A percentile compares a stretch with the other conserved stretches of the same genome.
Evolutionary conservation across 75 land plant genomes (phyloP).

Genomic region (Cunninghamia lanceolata): DNA sequence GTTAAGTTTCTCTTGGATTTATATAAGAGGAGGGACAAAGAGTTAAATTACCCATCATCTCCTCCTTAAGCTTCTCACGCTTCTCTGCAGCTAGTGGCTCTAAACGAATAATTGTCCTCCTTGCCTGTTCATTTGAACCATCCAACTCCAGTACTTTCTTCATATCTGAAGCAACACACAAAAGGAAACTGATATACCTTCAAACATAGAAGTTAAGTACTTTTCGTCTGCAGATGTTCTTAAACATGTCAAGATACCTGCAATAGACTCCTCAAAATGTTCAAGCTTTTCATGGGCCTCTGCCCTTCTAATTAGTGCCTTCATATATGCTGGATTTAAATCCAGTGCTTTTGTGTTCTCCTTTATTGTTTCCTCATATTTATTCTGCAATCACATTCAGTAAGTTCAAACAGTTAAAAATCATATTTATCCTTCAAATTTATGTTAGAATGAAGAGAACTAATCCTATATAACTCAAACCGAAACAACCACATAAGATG

Average conservation of each 20-base stretch:
- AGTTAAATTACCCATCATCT: conserved; percentile 80
- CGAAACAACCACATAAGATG: neutral
- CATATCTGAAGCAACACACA: conserved; percentile 46
- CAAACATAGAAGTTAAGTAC: neutral
- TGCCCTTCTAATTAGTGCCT: conserved; percentile 84
- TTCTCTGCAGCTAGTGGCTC: conserved; percentile 85
- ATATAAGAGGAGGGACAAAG: neutral
- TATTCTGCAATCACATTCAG: conserved; percentile 36
- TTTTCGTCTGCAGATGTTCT: neutral
- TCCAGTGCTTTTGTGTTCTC: conserved; percentile 90
- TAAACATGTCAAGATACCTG: conserved; percentile 42
- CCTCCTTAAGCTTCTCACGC: conserved; percentile 91
- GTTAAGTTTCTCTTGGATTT: conserved; percentile 2
- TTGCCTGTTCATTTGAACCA: conserved; percentile 74
- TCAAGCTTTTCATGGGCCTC: conserved; percentile 93
- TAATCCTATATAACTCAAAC: neutral
- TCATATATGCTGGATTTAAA: conserved; percentile 79
- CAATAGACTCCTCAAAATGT: conserved; percentile 81
- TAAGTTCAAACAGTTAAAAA: neutral
- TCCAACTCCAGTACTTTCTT: conserved; percentile 84
- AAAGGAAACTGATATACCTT: neutral
- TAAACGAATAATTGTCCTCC: conserved; percentile 41
- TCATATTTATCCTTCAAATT: neutral
- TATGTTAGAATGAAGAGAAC: neutral
- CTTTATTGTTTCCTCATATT: conserved; percentile 67